Percentiles rank a stretch among this genome's conserved stretches.
Conservation (phyloP, 78 protist species). For the Speleostelium caveatum region DNA sequence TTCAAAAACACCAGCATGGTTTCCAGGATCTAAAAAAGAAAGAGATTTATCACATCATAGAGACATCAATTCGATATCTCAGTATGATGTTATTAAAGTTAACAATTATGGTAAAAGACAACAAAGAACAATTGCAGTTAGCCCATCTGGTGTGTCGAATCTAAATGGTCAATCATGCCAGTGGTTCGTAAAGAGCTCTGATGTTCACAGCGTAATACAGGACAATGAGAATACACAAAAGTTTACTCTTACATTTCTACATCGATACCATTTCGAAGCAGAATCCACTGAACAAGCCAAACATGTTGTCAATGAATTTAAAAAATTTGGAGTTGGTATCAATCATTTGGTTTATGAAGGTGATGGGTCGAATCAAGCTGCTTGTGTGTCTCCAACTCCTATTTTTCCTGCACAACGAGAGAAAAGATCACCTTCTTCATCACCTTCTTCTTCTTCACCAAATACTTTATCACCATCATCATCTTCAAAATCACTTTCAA, state of each 20-base stretch:
- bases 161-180: conserved; percentile 60
- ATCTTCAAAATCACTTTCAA: background rate
- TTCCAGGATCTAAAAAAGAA: conserved; percentile 35
- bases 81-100: conserved; percentile 54
- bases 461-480: background rate
- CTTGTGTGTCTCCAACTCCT: background rate
- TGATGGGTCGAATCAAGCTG: background rate
- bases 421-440: background rate
- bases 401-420: too few species aligned
- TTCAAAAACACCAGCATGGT: conserved; percentile 53
- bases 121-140: conserved; percentile 69
- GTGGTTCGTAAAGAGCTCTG: conserved; percentile 55
- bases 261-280: conserved; percentile 59
- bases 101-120: conserved; percentile 66
- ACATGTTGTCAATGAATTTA: conserved; percentile 39
- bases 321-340: conserved; percentile 27
- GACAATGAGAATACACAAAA: conserved; percentile 25
- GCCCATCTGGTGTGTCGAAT: conserved; percentile 50
- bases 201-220: conserved; percentile 41
- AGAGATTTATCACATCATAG: conserved; percentile 65
- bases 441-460: background rate
- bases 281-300: conserved; percentile 65
- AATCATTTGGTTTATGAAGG: background rate
- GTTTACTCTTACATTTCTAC: conserved; percentile 54
- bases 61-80: background rate